A percentile compares a stretch with the other conserved stretches of the same genome.
Evolutionary conservation across 257 asterid species (phyloP).

Genomic region (Scutellaria barbata): DNA sequence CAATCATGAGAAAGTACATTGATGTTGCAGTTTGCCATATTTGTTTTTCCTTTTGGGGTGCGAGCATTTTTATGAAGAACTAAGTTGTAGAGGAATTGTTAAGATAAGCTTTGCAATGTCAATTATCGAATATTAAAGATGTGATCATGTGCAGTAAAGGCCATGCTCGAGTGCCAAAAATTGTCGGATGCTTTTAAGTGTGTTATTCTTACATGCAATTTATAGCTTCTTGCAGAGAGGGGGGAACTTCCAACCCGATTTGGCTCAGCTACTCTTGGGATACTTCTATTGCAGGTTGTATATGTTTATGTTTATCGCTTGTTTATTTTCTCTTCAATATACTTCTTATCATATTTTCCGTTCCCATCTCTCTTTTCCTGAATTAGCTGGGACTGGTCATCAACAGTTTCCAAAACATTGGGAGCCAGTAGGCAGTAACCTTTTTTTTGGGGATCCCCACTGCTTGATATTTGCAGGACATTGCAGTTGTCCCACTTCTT

Average conservation of each 20-base stretch:
- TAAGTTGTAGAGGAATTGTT: not conserved
- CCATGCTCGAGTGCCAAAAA: constrained; percentile 17
- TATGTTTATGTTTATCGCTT: constrained; percentile 25
- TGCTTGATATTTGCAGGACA: constrained; percentile 78
- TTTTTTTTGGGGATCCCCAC: constrained; percentile 35
- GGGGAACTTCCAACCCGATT: constrained; percentile 99
- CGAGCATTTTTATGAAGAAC: not conserved
- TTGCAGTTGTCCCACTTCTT: constrained; percentile 97
- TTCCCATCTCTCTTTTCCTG: constrained; percentile 21
- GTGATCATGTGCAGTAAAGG: constrained; percentile 8
- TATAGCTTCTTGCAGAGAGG: constrained; percentile 97
- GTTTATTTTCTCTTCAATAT: constrained; percentile 29
- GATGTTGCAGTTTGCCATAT: not conserved
- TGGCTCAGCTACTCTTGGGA: constrained; percentile 97
- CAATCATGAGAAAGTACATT: not conserved
- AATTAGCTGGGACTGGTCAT: constrained; percentile 41
- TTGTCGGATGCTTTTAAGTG: not conserved
- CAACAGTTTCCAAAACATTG: constrained; percentile 31
- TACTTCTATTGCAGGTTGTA: constrained; percentile 89
- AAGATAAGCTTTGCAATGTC: constrained; percentile 11
- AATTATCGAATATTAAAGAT: constrained; percentile 15
- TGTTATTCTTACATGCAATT: constrained; percentile 49
- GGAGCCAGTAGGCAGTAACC: constrained; percentile 45
- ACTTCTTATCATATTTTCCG: constrained; percentile 25
- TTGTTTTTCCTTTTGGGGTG: not conserved